A percentile compares a stretch with the other conserved stretches of the same genome.
phyloP scores from a whole-genome alignment of 768 basidiomycete genomes.

The Strobilomyces confusus region DNA sequence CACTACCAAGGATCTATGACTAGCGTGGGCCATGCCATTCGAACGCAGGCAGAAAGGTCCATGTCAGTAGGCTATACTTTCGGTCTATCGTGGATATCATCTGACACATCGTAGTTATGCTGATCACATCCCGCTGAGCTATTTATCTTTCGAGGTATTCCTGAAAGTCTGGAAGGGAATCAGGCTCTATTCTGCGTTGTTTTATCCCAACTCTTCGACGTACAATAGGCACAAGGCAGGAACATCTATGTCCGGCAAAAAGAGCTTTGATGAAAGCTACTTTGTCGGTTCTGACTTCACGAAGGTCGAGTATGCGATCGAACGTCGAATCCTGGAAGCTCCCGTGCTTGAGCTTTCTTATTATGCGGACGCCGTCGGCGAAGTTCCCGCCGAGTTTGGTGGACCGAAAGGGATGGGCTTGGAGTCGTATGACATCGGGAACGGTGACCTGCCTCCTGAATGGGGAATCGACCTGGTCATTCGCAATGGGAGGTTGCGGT shows the following conservation, averaged over 20 bases:
- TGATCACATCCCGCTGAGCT: constrained; percentile 27
- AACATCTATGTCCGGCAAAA: constrained; percentile 4
- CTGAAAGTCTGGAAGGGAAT: constrained; percentile 55
- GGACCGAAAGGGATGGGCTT: constrained; percentile 30
- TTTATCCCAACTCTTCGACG: constrained; percentile 16
- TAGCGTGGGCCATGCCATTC: constrained; percentile 58
- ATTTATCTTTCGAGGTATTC: constrained; percentile 39
- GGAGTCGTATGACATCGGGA: constrained; percentile 70
- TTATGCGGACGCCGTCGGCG: constrained; percentile 80
- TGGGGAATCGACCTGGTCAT: constrained; percentile 90
- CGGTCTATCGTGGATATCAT: not conserved
- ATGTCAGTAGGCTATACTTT: constrained; percentile 12
- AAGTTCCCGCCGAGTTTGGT: constrained; percentile 48
- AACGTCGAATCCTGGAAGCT: constrained; percentile 77
- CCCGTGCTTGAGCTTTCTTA: constrained; percentile 77
- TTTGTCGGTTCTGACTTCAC: constrained; percentile 53
- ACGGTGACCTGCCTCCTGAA: constrained; percentile 84
- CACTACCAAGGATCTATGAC: constrained; percentile 68
- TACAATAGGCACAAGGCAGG: constrained; percentile 1
- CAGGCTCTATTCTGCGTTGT: constrained; percentile 38
- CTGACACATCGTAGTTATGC: constrained; percentile 22
- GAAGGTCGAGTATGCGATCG: constrained; percentile 80
- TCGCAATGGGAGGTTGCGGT: constrained; percentile 69
- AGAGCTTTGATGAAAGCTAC: constrained; percentile 49
- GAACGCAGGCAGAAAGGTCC: constrained; percentile 52